Evolutionary conservation across 768 basidiomycete genomes (phyloP).

Genomic region (Cantharellus anzutake): DNA sequence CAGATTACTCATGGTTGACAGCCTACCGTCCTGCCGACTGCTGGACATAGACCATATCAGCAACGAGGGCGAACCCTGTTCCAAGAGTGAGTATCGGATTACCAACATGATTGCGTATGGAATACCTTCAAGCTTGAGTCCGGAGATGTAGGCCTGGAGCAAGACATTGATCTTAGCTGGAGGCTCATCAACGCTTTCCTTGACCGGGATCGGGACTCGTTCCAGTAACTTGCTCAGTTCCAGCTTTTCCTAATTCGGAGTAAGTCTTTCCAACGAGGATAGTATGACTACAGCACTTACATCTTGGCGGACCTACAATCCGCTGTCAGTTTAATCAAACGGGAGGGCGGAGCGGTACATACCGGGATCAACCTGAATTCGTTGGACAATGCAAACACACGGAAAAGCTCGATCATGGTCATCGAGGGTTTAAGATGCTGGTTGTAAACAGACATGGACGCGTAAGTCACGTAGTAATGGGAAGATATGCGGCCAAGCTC

Average conservation of each 20-base stretch:
- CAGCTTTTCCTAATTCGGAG: conserved; percentile 44
- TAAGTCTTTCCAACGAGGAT: neutral
- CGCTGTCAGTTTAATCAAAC: neutral
- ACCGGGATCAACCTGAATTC: conserved; percentile 86
- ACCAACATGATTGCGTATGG: neutral
- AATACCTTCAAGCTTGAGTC: conserved; percentile 74
- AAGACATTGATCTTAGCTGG: conserved; percentile 95
- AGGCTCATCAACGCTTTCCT: conserved; percentile 90
- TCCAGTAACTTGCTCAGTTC: conserved; percentile 82
- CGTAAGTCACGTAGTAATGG: conserved; percentile 88
- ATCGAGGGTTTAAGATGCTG: conserved; percentile 79
- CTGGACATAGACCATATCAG: conserved; percentile 91
- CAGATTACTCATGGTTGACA: neutral
- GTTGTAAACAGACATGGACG: conserved; percentile 93
- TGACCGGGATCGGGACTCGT: conserved; percentile 90
- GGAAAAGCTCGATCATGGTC: conserved; percentile 77
- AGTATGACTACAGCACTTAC: conserved; percentile 8
- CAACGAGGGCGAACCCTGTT: conserved; percentile 61
- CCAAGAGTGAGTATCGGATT: neutral
- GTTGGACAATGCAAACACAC: conserved; percentile 87
- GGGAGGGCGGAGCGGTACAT: conserved; percentile 1
- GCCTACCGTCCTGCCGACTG: conserved; percentile 83
- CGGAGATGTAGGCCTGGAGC: conserved; percentile 85
- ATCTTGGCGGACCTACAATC: conserved; percentile 46
- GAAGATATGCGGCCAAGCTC: conserved; percentile 61